phyloP scores from a whole-genome alignment of 208 protist genomes.

The Trypanosoma vivax region DNA sequence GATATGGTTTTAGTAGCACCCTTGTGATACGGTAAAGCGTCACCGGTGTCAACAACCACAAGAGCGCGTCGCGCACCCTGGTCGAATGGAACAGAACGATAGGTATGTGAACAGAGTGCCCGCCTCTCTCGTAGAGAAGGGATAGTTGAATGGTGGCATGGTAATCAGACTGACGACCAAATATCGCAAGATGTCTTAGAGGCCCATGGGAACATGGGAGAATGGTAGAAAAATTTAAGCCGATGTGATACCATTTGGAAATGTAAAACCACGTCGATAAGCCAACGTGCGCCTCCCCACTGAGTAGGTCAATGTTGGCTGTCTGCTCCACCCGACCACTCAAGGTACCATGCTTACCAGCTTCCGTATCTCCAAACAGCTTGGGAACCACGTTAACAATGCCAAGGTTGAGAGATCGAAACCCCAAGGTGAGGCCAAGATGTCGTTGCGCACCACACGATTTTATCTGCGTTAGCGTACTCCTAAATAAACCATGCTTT shows the following conservation, averaged over 20 bases:
- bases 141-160: slow-evolving; percentile 57
- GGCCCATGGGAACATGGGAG: slow-evolving; percentile 49
- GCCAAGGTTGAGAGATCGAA: slow-evolving; percentile 34
- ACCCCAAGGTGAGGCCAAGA: slow-evolving; percentile 37
- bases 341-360: slow-evolving; percentile 4
- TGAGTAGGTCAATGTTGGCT: slow-evolving; percentile 34
- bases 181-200: slow-evolving; percentile 32
- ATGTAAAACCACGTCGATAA: slow-evolving; percentile 63
- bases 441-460: slow-evolving; percentile 25
- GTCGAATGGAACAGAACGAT: slow-evolving; percentile 59
- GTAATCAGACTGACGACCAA: slow-evolving; percentile 32
- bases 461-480: slow-evolving; percentile 16
- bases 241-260: slow-evolving; percentile 45
- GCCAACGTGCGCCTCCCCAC: slow-evolving; percentile 36
- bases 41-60: slow-evolving; percentile 58
- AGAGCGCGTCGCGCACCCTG: slow-evolving; percentile 28
- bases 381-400: background rate
- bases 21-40: slow-evolving; percentile 40
- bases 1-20: slow-evolving; percentile 47
- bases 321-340: slow-evolving; percentile 47
- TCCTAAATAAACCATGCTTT: slow-evolving; percentile 53
- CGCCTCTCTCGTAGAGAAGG: slow-evolving; percentile 60
- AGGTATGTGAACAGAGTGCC: slow-evolving; percentile 64
- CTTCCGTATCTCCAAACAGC: background rate
- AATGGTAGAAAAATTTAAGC: slow-evolving; percentile 48